Base-by-base conservation (phyloP, 306 rosid species). In the Cyclanthera cordifolia region DNA sequence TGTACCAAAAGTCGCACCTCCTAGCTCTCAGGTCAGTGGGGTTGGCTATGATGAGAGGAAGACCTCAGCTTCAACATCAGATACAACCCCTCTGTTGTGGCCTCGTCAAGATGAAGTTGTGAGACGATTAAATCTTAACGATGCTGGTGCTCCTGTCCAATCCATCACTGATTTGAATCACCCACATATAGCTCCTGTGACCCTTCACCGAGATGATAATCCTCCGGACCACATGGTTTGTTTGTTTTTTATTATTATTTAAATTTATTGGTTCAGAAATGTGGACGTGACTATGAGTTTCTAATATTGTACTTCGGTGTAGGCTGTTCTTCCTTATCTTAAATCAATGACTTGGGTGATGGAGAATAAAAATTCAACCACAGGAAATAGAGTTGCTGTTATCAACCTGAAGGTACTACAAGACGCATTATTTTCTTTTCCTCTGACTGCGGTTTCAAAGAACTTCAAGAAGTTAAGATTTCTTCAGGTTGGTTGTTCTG, bases 261-360 rank as follows among this genome's bases (percentile, higher is more conserved):
- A n/a, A n/a, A n/a, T n/a, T 17, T 5, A 27, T 72, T 34, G 32
- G 57, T 54, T 72, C 60, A 23, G 71, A 64, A 66, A 8, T 66
- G 55, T 63, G 65, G 69, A 32, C 23, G 0, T 6, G 49, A 28
- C 37, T 34, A 11, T 20, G 5, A 50, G 41, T 20, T 19, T 41
- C 45, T 60, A 48, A 21, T 15, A 37, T 19, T 69, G 13, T n/a
- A 58, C 63, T 79, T 77, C 55, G 67, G 41, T 59, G 30, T 67
- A 91, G 97, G 86, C 77, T 69, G 88, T 85, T 82, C 97, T 91
- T 74, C 97, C 96, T 47, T 87, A 88, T 77, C 81, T 86, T 55
- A 91, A 91, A 84, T 88, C 97, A 74, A 91, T 91, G 97, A 91
- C 96, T 51, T 91, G 97, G 97, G 94, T 86, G 54, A 91, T 91